phyloP scores from a whole-genome alignment of 352 stramenopile genomes.

The Phytopythium helicoides region DNA sequence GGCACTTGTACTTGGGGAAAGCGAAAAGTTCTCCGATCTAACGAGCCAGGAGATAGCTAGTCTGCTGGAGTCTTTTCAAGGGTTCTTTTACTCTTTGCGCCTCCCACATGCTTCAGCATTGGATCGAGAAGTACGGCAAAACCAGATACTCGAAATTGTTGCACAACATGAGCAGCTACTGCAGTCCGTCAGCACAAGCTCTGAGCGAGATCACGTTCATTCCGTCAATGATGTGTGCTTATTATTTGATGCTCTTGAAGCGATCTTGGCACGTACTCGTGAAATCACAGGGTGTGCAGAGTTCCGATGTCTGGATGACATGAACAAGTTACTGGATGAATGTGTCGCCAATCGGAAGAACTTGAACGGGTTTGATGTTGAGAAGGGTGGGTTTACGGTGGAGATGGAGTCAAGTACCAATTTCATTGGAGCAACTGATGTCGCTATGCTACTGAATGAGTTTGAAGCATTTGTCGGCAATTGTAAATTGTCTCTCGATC shows the following conservation, averaged over 20 bases:
- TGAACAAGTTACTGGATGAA: conserved; percentile 19
- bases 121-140: conserved; percentile 5
- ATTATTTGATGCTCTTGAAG: conserved; percentile 13
- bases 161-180: conserved; percentile 19
- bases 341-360: conserved; percentile 15
- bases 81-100: conserved; percentile 2
- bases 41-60: neutral
- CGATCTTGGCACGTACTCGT: conserved; percentile 17
- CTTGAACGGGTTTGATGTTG: conserved; percentile 4
- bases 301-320: conserved; percentile 14
- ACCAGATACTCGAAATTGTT: conserved; percentile 14
- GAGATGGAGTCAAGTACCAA: neutral
- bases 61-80: neutral
- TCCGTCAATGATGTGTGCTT: conserved; percentile 15
- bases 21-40: neutral
- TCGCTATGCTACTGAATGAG: neutral
- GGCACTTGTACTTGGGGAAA: neutral
- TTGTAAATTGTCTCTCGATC: neutral
- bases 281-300: conserved; percentile 16
- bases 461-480: neutral
- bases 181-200: conserved; percentile 12
- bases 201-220: conserved; percentile 15
- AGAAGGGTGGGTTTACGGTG: neutral
- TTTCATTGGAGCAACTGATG: neutral
- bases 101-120: neutral